Evolutionary conservation across 805 yeast genomes (phyloP), one percentile per base, ranked within the genome.

Genomic region (Barnettozyma sp.): DNA sequence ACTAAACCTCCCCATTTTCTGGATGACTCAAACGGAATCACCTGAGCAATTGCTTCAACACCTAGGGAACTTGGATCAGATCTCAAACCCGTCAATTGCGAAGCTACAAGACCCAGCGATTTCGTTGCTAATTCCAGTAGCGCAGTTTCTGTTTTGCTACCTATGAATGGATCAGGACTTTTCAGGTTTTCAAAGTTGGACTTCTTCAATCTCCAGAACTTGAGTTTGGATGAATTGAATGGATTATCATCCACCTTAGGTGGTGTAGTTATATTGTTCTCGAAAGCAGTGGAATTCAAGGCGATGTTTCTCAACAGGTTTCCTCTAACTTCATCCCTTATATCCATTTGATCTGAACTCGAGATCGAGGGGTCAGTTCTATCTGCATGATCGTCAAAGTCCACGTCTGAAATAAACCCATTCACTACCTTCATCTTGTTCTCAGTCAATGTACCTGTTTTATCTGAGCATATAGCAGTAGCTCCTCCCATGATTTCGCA

Each of bases 401-500:
- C 65, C n/a, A 59, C 39, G 27, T 60, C 58, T 8, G 92, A 94
- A 22, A 87, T 52, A 18, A 73, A 62, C 4, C 92, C 95, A 38
- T 70, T 73, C 9, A 87, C 95, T 6, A 92, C 87, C 25, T 86
- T 74, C 99, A 92, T 92, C 51, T 69, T 71, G 58, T 92, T 92
- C 57, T 87, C 95, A 2, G 99, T 92, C 39, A 92, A 69, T 10
- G 99, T 92, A 41, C 98, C 98, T 1, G 98, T 92, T 59, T 92
- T 90, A 63, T 92, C 98, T 1, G 97, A 87, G 60, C 98, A 92
- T 34, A 92, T 71, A 4, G 96, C 92, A 11, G 97, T 92, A 2
- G 97, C 98, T 31, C 95, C 86, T 28, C 99, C 98, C 97, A 92
- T 90, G 13, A 96, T 92, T 61, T 92, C 99, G 70, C 98, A 92